phyloP scores from a whole-genome alignment of 805 yeast species.

The Kodamaea neixiangensis region DNA sequence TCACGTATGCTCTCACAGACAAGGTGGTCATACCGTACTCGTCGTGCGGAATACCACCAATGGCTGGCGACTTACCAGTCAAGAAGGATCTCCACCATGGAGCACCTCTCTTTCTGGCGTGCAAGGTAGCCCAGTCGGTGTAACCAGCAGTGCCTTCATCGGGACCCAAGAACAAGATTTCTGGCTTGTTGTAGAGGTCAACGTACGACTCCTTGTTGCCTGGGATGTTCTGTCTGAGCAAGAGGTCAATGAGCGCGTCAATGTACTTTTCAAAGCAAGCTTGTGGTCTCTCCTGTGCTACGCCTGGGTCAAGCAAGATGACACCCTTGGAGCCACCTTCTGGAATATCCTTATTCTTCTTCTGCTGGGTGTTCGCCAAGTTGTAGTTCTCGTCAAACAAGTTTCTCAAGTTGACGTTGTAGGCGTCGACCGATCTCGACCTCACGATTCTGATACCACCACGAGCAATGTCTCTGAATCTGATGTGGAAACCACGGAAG shows the following conservation, averaged over 20 bases:
- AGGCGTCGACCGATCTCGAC: constrained; percentile 82
- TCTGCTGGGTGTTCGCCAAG: constrained; percentile 93
- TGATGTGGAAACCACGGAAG: constrained; percentile 94
- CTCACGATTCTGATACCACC: constrained; percentile 97
- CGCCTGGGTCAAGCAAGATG: constrained; percentile 76
- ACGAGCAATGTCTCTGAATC: constrained; percentile 96
- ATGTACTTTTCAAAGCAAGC: constrained; percentile 90
- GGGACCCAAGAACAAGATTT: constrained; percentile 97
- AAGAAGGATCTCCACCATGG: constrained; percentile 98
- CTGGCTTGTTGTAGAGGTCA: constrained; percentile 80
- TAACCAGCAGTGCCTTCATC: constrained; percentile 97
- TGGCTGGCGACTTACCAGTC: constrained; percentile 87
- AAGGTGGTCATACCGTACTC: constrained; percentile 97
- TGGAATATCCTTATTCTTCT: constrained; percentile 96
- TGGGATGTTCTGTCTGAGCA: constrained; percentile 68
- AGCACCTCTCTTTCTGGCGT: constrained; percentile 89
- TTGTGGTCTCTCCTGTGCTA: constrained; percentile 75
- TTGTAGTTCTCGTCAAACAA: constrained; percentile 96
- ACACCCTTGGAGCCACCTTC: constrained; percentile 99
- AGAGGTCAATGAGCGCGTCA: constrained; percentile 84
- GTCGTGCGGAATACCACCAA: constrained; percentile 99
- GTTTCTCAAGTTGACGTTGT: constrained; percentile 79
- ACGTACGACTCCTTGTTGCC: constrained; percentile 82
- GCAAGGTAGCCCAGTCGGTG: constrained; percentile 96
- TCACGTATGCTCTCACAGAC: constrained; percentile 89